Percentiles rank a stretch among this genome's conserved stretches.
phyloP scores from a whole-genome alignment of 176 grass and related monocot genomes.

The Oryza coarctata region DNA sequence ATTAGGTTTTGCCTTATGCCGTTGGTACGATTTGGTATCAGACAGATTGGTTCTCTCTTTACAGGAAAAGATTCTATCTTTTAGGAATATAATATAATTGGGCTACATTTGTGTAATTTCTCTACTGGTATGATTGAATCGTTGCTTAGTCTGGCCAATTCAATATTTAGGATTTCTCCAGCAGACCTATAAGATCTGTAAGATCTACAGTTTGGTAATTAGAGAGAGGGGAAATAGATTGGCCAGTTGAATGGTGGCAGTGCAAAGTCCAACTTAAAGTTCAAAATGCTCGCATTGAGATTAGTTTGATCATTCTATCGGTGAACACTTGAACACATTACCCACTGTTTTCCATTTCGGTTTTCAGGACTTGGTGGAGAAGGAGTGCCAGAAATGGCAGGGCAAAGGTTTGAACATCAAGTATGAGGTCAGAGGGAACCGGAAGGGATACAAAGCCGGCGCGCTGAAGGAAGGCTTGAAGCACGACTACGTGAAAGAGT shows the following conservation, averaged over 20 bases:
- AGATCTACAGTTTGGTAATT: background rate
- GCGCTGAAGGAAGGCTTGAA: conserved; percentile 82
- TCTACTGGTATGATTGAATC: background rate
- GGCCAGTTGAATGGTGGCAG: background rate
- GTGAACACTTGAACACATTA: background rate
- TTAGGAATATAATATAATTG: background rate
- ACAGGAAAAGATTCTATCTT: background rate
- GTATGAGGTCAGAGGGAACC: conserved; percentile 69
- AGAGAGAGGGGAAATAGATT: background rate
- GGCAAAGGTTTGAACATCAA: conserved; percentile 77
- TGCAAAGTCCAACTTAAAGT: background rate
- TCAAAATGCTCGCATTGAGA: background rate
- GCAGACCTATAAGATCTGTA: background rate
- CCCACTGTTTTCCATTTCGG: background rate
- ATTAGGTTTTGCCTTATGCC: background rate
- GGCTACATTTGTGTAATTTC: background rate
- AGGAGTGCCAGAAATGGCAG: conserved; percentile 73
- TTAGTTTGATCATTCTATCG: background rate
- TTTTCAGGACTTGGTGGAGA: conserved; percentile 65
- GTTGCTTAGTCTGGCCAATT: background rate
- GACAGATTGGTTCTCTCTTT: background rate
- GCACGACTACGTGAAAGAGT: conserved; percentile 59
- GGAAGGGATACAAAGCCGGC: conserved; percentile 94
- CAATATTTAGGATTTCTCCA: background rate
- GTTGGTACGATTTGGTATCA: background rate